Evolutionary conservation across 2,329 filamentous ascomycete genomes (phyloP), one percentile per base, ranked within the genome.

Genomic region (Ophiostoma australiae): DNA sequence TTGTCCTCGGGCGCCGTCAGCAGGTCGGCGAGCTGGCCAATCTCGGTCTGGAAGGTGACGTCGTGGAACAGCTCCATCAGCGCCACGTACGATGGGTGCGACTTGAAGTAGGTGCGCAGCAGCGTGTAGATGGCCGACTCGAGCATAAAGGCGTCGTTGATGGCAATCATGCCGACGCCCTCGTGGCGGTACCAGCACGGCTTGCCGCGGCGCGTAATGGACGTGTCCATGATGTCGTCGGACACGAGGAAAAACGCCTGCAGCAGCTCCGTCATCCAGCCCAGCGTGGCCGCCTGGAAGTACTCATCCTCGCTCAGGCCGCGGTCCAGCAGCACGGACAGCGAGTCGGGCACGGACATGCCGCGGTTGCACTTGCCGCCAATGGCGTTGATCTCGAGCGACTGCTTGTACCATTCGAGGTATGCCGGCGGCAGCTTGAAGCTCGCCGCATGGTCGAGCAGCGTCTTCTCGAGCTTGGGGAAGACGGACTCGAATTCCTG

Each of bases 301-400:
- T 94, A 97, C 82, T 98, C 91, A 72, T 94, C 87, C 73, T 92
- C 86, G 75, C 84, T 87, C 74, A 98, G 88, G 70, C 91, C 83
- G 76, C 87, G 84, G 75, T 81, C 85, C 78, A 94, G 87, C 74
- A 98, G 89, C 77, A 95, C 84, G 75, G 92, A 90, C 75, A 90
- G 89, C 67, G 93, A 95, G 83, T 99, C 95, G 75, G 95, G 91
- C 73, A 98, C 94, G 67, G 94, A 98, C 88, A 99, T 96, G 83
- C 95, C 95, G 78, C 95, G 93, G 84, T 99, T 99, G 85, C 94
- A 97, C 86, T 99, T 99, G 79, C 95, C 95, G 76, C 95, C 95
- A 70, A 95, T 84, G 7, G 92, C 89, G 83, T 99, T 99, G 83
- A 88, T 86, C 79, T 94, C 87, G 77, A 98, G 86, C 73, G 87